A percentile compares a stretch with the other conserved stretches of the same genome.
These are phyloP conservation scores for Salvia hispanica DNA, from an alignment of 257 asterid genomes.

Conservation along the genomic window DNA sequence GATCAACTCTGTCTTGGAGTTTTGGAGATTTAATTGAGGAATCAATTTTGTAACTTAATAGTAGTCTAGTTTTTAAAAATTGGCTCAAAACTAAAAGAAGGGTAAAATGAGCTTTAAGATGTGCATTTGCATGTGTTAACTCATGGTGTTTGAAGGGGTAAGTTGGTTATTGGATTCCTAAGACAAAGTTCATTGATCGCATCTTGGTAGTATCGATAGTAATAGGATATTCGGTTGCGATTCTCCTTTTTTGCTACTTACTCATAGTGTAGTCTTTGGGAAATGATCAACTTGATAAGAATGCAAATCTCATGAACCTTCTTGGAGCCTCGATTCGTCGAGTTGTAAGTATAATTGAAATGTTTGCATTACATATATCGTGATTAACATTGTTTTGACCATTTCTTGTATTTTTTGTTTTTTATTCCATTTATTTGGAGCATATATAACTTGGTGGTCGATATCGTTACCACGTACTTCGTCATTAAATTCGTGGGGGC, in stretches of 20 bases:
- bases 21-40: not conserved
- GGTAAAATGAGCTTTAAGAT: not conserved
- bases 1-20: not conserved
- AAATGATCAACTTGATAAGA: constrained; percentile 66
- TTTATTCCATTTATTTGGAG: not conserved
- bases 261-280: constrained; percentile 72
- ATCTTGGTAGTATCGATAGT: not conserved
- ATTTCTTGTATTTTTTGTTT: constrained; percentile 1
- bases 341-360: constrained; percentile 62
- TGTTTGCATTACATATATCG: not conserved
- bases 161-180: not conserved
- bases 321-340: constrained; percentile 88
- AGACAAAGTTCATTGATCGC: not conserved
- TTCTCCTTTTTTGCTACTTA: constrained; percentile 24
- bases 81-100: not conserved
- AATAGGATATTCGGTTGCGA: constrained; percentile 11
- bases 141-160: too few species aligned
- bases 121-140: too few species aligned
- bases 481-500: not conserved
- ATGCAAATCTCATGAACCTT: constrained; percentile 65
- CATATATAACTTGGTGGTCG: not conserved
- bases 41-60: too few species aligned
- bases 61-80: too few species aligned
- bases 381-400: not conserved
- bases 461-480: not conserved